Evolutionary conservation across 2,329 filamentous ascomycete species (phyloP), one percentile per base, ranked within the genome.

Genomic region (Blastomyces gilchristii): DNA sequence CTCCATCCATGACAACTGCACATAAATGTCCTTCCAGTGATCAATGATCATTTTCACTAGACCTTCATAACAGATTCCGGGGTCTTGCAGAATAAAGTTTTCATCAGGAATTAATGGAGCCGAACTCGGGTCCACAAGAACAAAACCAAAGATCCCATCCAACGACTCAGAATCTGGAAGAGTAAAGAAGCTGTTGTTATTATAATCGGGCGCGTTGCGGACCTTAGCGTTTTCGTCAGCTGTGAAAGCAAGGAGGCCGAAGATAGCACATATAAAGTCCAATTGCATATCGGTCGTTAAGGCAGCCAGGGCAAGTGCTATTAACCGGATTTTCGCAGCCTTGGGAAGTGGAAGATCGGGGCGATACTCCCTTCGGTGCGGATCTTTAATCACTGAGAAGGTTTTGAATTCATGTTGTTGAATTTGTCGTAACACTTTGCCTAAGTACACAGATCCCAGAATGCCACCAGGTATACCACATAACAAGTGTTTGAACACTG

Each of bases 211-310:
- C 25, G 64, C 63, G 31, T 54, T 69, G 65, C 16, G 64, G 60
- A 60, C 63, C 37, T 18, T 68, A 22, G 68, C 66, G 3, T 68
- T 69, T 62, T 73, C 70, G 59, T 73, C 68, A 12, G 73, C 63
- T 37, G 76, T 65, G 12, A 71, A 64, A 18, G 70, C 65, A 54
- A 75, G 71, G 14, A 78, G 66, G 7, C 75, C 76, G 63, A 78
- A 76, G 1, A 77, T 71, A 0, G 72, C 72, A 62, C 75, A 78
- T 62, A 77, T 73, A 28, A 78, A 69, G 34, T 75, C 74, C 50
- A 76, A 68, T 62, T 77, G 74, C 70, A 76, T 73, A 45, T 75
- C 70, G 53, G 67, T 71, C 12, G 74, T 73, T 61, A 76, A 64
- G 7, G 73, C 74, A 43, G 76, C 65, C 8, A 77, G 68, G 31